Evolutionary conservation across 2,329 filamentous ascomycete species (phyloP).

Genomic region (Arthrobotrys entomopaga): DNA sequence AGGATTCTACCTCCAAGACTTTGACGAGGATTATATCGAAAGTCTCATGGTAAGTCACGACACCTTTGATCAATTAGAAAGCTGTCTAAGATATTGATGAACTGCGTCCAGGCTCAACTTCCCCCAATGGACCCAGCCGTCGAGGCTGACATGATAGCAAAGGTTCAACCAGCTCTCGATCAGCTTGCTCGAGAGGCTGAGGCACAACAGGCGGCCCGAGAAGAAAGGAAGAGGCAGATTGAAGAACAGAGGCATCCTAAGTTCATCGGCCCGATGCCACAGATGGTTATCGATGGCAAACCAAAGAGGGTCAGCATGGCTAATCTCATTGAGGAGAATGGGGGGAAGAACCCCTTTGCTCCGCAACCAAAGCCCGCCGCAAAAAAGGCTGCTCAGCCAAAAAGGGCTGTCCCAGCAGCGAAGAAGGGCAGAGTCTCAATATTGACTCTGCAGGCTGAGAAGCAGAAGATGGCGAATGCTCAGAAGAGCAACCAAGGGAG

Average conservation of each 20-base stretch:
- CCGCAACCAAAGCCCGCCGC: not conserved
- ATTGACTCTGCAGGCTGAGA: conserved; percentile 17
- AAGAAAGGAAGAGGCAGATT: conserved; percentile 18
- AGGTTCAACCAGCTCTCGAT: not conserved
- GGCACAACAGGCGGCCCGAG: not conserved
- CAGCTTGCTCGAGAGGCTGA: not conserved
- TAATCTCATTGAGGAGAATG: not conserved
- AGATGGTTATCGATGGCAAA: conserved; percentile 10
- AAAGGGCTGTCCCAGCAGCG: not conserved
- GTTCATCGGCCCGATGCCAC: conserved; percentile 28
- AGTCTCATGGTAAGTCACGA: not conserved
- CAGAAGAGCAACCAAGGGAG: not conserved
- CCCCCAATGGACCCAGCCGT: conserved; percentile 3
- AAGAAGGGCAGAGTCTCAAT: conserved; percentile 14
- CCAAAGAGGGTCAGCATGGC: conserved; percentile 22
- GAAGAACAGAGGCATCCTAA: conserved; percentile 16
- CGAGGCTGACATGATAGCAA: not conserved
- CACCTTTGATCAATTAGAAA: too few species aligned
- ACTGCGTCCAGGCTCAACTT: not conserved
- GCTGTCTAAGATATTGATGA: too few species aligned
- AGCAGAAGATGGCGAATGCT: not conserved
- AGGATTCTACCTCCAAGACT: not conserved
- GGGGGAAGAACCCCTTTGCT: not conserved
- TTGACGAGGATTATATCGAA: conserved; percentile 14
- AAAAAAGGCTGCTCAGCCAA: not conserved